Base-by-base conservation (phyloP, 805 yeast genomes). In the Metschnikowia aberdeeniae region DNA sequence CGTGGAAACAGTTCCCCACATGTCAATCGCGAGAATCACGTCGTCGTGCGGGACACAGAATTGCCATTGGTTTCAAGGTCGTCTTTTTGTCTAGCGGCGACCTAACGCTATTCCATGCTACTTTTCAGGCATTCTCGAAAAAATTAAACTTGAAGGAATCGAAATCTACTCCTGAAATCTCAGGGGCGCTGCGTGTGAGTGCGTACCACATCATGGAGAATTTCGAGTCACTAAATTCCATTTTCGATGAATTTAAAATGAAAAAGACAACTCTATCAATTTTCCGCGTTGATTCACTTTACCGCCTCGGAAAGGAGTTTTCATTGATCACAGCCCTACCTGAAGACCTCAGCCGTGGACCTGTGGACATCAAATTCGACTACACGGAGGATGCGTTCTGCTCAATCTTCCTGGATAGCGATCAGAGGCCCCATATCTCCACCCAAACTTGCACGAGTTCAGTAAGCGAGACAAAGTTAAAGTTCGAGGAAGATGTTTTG, bases 191-290 rank as follows among this genome's bases (percentile, higher is more conserved):
- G 32, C 13, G n/a, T 29, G 32, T 29, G 32, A 6, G 32, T 29
- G 32, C 13, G 32, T 29, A 14, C 35, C 26, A 40, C 17, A 37
- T 12, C n/a, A 58, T 59, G 66, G 62, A 59, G 20, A 36, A 49
- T 10, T 47, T 61, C 27, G 60, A 59, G 36, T 42, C 57, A 1
- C 34, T 62, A 14, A 45, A 46, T 26, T 48, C 54, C 6, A 60
- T 62, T 3, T 34, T 44, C 5, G 51, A 52, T 12, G 58, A 61
- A 32, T 52, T 52, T 37, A 12, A 43, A 5, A 45, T 61, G 10
- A 58, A 54, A 38, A 37, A 36, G 5, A 12, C 47, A 1, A 53
- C 59, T 5, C 28, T 58, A 5, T 43, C 44, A 3, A 36, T 53
- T 3, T 61, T 53, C 37, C 50, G 50, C 12, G 34, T 59, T 8